phyloP scores from a whole-genome alignment of 2,329 filamentous ascomycete species.

The Bipolaris cookei region DNA sequence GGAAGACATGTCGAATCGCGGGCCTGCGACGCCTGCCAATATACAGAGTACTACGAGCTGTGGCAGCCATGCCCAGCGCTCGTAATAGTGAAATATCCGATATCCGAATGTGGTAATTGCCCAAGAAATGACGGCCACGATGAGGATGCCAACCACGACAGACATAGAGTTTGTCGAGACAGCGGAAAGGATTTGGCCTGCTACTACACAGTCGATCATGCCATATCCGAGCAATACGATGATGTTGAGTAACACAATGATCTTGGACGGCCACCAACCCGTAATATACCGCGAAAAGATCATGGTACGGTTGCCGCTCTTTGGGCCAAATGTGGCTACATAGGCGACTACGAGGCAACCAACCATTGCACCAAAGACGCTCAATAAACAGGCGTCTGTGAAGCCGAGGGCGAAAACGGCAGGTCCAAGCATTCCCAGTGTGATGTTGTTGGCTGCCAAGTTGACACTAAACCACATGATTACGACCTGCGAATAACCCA shows the following conservation, averaged over 20 bases:
- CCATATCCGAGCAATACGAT: slow-evolving; percentile 68
- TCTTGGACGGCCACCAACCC: slow-evolving; percentile 70
- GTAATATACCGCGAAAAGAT: slow-evolving; percentile 64
- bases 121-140: slow-evolving; percentile 68
- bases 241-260: slow-evolving; percentile 68
- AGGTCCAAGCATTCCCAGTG: slow-evolving; percentile 68
- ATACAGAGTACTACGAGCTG: slow-evolving; percentile 67
- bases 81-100: slow-evolving; percentile 70
- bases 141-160: slow-evolving; percentile 70
- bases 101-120: slow-evolving; percentile 71
- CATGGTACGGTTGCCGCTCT: slow-evolving; percentile 67
- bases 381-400: slow-evolving; percentile 61
- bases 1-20: slow-evolving; percentile 63
- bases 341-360: slow-evolving; percentile 64
- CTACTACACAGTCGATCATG: slow-evolving; percentile 69
- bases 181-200: slow-evolving; percentile 71
- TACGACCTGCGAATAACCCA: slow-evolving; percentile 63
- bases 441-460: slow-evolving; percentile 68
- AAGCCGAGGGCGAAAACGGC: slow-evolving; percentile 65
- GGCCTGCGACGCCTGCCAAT: slow-evolving; percentile 66
- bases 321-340: slow-evolving; percentile 67
- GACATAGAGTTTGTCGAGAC: slow-evolving; percentile 66
- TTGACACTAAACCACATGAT: slow-evolving; percentile 69
- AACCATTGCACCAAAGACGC: slow-evolving; percentile 63
- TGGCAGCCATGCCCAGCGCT: slow-evolving; percentile 70